Percentiles rank a stretch among this genome's conserved stretches.
Conservation (phyloP, 176 grass and related monocot genomes). For the Typha latifolia region DNA sequence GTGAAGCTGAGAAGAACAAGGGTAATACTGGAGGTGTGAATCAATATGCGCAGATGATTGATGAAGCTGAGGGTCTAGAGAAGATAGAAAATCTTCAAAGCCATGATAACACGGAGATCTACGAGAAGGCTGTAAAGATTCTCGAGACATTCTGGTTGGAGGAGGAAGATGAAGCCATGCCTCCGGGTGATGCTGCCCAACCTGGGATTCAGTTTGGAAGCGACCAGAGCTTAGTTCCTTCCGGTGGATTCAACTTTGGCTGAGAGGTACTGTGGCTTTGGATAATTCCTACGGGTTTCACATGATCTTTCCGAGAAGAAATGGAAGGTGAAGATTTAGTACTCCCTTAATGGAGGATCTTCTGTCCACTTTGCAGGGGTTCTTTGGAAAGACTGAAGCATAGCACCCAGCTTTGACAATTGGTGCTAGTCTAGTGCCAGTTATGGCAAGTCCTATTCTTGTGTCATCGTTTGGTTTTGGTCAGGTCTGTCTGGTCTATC, state of each 20-base stretch:
- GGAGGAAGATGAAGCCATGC: slow-evolving; percentile 77
- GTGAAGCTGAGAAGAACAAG: slow-evolving; percentile 60
- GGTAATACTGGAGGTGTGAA: slow-evolving; percentile 43
- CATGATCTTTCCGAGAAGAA: neutral
- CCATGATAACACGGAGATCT: slow-evolving; percentile 88
- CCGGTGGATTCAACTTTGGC: slow-evolving; percentile 61
- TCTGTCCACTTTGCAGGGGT: neutral
- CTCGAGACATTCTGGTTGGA: slow-evolving; percentile 86
- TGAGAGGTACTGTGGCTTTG: slow-evolving; percentile 19
- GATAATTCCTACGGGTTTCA: neutral
- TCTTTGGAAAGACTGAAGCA: neutral
- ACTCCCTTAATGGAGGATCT: neutral
- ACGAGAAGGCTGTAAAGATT: slow-evolving; percentile 92
- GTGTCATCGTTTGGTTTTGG: too few relatives aligned
- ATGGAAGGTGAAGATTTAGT: neutral
- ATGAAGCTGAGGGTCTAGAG: slow-evolving; percentile 77
- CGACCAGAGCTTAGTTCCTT: slow-evolving; percentile 27
- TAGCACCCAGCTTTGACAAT: neutral
- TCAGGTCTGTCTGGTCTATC: too few relatives aligned
- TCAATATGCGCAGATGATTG: slow-evolving; percentile 63
- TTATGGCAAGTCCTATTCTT: too few relatives aligned
- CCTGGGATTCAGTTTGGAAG: slow-evolving; percentile 54
- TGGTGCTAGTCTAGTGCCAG: neutral
- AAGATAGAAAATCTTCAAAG: slow-evolving; percentile 91
- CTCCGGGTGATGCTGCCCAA: slow-evolving; percentile 30